These are phyloP conservation scores for Apium graveolens DNA, from an alignment of 129 eudicot genomes.

Conservation along the genomic window DNA sequence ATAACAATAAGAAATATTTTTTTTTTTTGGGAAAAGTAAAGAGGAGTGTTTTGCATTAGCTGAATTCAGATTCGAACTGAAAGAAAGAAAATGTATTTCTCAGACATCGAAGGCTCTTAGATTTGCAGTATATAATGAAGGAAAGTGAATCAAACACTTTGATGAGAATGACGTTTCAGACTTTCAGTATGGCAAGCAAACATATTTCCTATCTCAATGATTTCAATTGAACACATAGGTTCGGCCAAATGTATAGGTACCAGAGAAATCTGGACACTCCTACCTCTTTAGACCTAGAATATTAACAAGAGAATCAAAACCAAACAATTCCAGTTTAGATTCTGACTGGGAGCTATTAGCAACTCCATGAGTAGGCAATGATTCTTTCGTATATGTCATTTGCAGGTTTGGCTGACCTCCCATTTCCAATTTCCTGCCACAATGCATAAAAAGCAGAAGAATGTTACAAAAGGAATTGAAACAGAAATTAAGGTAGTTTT, in stretches of 20 bases:
- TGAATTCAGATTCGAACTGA: background rate
- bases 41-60: background rate
- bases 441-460: constrained; percentile 9
- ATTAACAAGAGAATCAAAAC: constrained; percentile 96
- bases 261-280: constrained; percentile 9
- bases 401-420: constrained; percentile 27
- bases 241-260: background rate
- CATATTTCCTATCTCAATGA: too few species aligned
- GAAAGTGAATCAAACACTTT: background rate
- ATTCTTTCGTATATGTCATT: constrained; percentile 35
- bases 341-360: constrained; percentile 63
- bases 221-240: background rate
- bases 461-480: background rate
- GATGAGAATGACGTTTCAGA: background rate
- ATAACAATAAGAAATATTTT: background rate
- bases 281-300: constrained; percentile 96
- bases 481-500: background rate
- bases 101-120: background rate
- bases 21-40: background rate
- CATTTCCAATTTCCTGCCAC: constrained; percentile 59
- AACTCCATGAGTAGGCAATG: constrained; percentile 40
- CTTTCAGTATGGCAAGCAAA: background rate
- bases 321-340: constrained; percentile 90
- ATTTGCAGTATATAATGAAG: background rate
- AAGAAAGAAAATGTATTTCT: background rate